phyloP scores from a whole-genome alignment of 345 rosid species.

The Eucalyptus tenuipes region DNA sequence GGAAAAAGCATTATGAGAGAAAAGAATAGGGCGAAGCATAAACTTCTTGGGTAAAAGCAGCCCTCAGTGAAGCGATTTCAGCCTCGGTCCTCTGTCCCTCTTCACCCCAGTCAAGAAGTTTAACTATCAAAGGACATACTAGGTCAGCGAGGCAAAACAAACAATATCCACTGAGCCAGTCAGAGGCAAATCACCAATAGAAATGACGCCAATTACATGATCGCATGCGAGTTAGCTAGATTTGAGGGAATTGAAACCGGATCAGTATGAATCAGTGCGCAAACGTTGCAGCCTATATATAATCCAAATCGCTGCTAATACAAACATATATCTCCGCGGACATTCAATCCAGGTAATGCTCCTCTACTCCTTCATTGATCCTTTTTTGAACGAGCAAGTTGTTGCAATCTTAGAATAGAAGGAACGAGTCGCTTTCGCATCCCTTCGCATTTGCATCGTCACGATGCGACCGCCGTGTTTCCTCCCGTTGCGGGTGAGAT shows the following conservation, averaged over 20 bases:
- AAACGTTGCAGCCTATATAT: not conserved
- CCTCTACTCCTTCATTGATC: too few species aligned
- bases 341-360: not conserved
- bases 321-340: not conserved
- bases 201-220: not conserved
- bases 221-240: not conserved
- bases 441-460: not conserved
- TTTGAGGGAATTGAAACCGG: not conserved
- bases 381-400: too few species aligned
- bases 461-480: too few species aligned
- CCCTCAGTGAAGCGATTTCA: slow-evolving; percentile 65
- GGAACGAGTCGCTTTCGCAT: not conserved
- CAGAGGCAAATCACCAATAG: not conserved
- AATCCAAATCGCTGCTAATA: not conserved
- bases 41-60: slow-evolving; percentile 90
- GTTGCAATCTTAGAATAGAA: too few species aligned
- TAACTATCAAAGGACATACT: slow-evolving; percentile 24
- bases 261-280: not conserved
- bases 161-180: not conserved
- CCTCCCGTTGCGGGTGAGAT: too few species aligned
- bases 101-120: slow-evolving; percentile 99
- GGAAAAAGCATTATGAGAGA: not conserved
- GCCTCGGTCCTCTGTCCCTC: slow-evolving; percentile 94
- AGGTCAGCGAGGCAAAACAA: not conserved
- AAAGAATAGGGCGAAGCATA: not conserved